Evolutionary conservation across 352 stramenopile species (phyloP), one percentile per base, ranked within the genome.

Genomic region (Phytopythium vexans): DNA sequence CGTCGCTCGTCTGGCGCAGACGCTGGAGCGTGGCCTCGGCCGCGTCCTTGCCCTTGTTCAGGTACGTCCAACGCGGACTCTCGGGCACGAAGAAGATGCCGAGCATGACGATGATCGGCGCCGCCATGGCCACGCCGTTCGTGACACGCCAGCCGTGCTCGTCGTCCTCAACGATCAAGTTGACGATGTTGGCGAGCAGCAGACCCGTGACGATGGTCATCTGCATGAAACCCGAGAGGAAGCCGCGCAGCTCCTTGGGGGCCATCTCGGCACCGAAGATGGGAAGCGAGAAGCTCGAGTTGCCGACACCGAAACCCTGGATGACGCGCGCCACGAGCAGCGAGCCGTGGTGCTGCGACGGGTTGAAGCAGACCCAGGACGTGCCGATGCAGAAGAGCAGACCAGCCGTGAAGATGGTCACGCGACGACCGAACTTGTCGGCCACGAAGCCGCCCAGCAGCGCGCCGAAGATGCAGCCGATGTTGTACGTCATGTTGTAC

Each of bases 401-500:
- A 6, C 61, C 56, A 10, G 61, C 61, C 3, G 27, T 57, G 52
- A 69, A 69, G 39, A 69, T 56, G 7, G 61, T 69, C 15, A 58
- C 37, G n/a, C 61, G 56, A 12, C 61, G 52, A 15, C 61, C 61
- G 44, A 55, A 69, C 42, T 66, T 41, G 49, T 69, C 56, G 2
- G 61, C 61, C 11, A 69, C 35, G 31, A 39, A 41, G 46, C 61
- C 61, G 41, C 61, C 61, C 6, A 69, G 34, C 16, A 63, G 44
- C 31, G 61, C 61, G 45, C 61, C 61, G 33, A 64, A 60, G 50
- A 69, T 66, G 56, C 61, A 69, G 38, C 61, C 56, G 21, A 69
- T 66, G 49, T 69, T 59, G 56, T 69, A 69, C 2, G 52, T 44
- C 41, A 65, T 55, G 50, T 61, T 65, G 58, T 58, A 70, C 37